Evolutionary conservation across 805 yeast species (phyloP), one percentile per base, ranked within the genome.

Genomic region (Metschnikowia gruessii): DNA sequence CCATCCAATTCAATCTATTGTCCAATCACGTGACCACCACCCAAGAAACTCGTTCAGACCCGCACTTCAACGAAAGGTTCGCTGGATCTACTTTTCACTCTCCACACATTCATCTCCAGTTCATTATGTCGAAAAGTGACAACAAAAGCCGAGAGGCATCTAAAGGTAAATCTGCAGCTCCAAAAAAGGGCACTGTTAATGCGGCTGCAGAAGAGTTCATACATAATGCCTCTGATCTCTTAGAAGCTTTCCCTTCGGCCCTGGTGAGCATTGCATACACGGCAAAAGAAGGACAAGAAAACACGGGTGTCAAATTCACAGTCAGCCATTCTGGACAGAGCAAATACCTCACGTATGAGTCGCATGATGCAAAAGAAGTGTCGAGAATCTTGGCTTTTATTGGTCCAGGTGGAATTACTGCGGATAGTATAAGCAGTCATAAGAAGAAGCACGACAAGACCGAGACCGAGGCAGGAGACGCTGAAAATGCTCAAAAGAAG

Each of bases 321-420:
- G 75, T 85, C 0, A 82, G 66, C 55, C 89, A 87, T 59, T 77
- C 90, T 2, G 74, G 68, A 15, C 69, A 80, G 15, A 91, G 91
- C 7, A 72, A 81, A 34, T 75, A 82, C 49, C 76, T 82, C 63
- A 75, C 73, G 50, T 80, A 74, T 60, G 72, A 70, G 49, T 81
- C 92, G 1, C 68, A 69, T 51, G 83, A 83, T 53, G 66, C 75
- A 40, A 87, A 88, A 61, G 95, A 89, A 62, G 76, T 90, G 37
- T 81, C 87, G 19, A 76, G 91, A 54, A 60, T 89, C 18, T 67
- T 87, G 61, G 78, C 87, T 40, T 85, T 87, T 6, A 59, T 89
- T 40, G 95, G 95, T 0, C 90, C 90, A 4, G 69, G 74, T 44
- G 83, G 83, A 3, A 84, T 82, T 15, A 38, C 42, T 21, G 42